Base-by-base conservation (phyloP, 495 filamentous ascomycete species). In the Cercophora sp. region DNA sequence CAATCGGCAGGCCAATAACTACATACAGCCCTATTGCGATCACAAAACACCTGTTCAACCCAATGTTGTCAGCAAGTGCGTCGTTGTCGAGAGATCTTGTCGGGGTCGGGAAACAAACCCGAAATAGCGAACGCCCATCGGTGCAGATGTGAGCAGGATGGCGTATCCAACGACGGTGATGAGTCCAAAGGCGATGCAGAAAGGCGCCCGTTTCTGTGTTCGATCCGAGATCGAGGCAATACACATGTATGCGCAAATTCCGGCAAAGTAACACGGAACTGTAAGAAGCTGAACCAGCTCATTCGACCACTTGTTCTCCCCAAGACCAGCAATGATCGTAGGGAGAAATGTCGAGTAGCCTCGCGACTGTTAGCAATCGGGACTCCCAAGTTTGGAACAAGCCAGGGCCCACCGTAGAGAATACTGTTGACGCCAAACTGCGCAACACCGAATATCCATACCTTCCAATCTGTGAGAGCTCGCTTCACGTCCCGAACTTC, bases 291-390 rank as follows among this genome's bases (percentile, higher is more conserved):
- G 87, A 15, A 86, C 74, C 50, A 86, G 67, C 0, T 85, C 76
- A 0, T 70, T 69, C 0, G 78, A 71, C 78, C 84, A 89, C 13
- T 70, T 60, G n/a, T n/a, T n/a, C n/a, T n/a, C n/a, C 1, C 84
- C 83, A 48, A 89, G 77, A 9, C 76, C 82, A 23, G 79, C 69
- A 68, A 91, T 89, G 57, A 91, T 90, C 19, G 85, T 91, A 0
- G 87, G 87, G 3, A 89, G 70, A 59, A 91, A 91, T 1, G 84
- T 88, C 54, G 78, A 82, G 65, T 81, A 91, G 3, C 85, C 72
- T 75, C n/a, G 18, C 40, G 15, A 8, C 6, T 29, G 2, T 36
- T 16, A n/a, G 51, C 61, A 16, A 20, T 29, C 23, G 32, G 23
- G 15, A 29, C 20, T 20, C 19, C 5, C 22, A 8, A 22, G 11